These are phyloP conservation scores for sunflower (Helianthus annuus) DNA, from an alignment of 129 eudicot genomes.

Conservation along the genomic window HanXRQr2.0-SUNRISE NC_035449.2:82875505-82876004, in stretches of 20 bases:
- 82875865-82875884: constrained; percentile 53
- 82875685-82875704: constrained; percentile 37
- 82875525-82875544: constrained; percentile 41
- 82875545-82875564: constrained; percentile 38
- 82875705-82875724: constrained; percentile 32
- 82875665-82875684: constrained; percentile 53
- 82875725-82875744: constrained; percentile 42
- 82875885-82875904: constrained; percentile 76
- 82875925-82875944: constrained; percentile 54
- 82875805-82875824: constrained; percentile 40
- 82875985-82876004: constrained; percentile 72
- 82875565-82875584: constrained; percentile 68
- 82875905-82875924: constrained; percentile 53
- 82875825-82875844: constrained; percentile 50
- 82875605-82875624: constrained; percentile 48
- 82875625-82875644: constrained; percentile 40
- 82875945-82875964: constrained; percentile 77
- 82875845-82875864: constrained; percentile 41
- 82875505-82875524: constrained; percentile 22
- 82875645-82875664: constrained; percentile 32
- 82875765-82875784: constrained; percentile 32
- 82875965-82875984: constrained; percentile 66
- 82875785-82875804: constrained; percentile 4
- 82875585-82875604: constrained; percentile 45
- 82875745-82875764: constrained; percentile 27